Percentiles rank a stretch among this genome's conserved stretches.
Conservation (phyloP, 352 stramenopile species). For the Aphanomyces euteiches region DNA sequence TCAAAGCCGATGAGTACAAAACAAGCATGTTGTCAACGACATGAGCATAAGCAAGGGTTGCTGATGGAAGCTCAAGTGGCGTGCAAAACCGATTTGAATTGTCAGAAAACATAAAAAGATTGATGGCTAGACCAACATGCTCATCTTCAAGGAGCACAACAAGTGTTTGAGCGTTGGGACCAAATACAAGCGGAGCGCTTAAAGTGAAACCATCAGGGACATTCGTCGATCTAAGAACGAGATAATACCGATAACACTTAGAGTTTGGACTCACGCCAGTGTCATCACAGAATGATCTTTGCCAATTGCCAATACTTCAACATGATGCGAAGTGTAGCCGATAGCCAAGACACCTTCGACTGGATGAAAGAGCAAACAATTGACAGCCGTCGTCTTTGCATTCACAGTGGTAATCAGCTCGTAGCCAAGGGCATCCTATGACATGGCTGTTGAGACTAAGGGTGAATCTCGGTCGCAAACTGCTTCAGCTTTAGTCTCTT, state of each 20-base stretch:
- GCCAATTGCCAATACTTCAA: slow-evolving; percentile 13
- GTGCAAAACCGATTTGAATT: slow-evolving; percentile 15
- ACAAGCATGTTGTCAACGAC: neutral
- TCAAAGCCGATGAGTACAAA: slow-evolving; percentile 14
- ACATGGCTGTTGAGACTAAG: too few relatives aligned
- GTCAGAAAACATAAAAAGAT: neutral
- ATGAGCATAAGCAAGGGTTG: neutral
- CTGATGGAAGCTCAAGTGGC: neutral
- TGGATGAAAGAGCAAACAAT: neutral
- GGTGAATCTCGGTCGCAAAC: too few relatives aligned
- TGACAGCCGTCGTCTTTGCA: neutral
- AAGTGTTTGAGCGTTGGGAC: slow-evolving; percentile 1
- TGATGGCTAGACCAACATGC: too few relatives aligned
- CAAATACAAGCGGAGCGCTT: slow-evolving; percentile 1
- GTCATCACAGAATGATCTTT: too few relatives aligned
- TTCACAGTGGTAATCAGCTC: slow-evolving; percentile 5
- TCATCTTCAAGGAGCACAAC: slow-evolving; percentile 7
- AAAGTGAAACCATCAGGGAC: slow-evolving; percentile 1
- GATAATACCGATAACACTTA: too few relatives aligned
- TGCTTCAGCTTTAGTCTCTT: neutral
- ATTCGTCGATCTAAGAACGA: too few relatives aligned
- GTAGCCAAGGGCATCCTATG: neutral
- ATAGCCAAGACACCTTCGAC: neutral
- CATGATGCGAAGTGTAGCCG: neutral
- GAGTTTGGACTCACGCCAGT: too few relatives aligned